Evolutionary conservation across 495 filamentous ascomycete genomes (phyloP).

Genomic region (Echria macrotheca): DNA sequence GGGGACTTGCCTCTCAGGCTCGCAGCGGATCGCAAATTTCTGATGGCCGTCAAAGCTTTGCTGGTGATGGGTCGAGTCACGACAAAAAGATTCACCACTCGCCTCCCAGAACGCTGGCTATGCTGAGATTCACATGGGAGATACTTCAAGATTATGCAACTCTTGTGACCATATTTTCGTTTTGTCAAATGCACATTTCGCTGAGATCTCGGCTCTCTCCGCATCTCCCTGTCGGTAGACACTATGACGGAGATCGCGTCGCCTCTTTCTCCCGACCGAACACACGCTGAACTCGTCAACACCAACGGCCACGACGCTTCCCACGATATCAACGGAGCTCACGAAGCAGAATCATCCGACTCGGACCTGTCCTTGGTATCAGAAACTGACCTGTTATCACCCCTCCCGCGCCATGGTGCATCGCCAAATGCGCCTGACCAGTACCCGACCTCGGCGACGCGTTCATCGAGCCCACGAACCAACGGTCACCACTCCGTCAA

Average conservation of each 20-base stretch:
- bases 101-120: slow-evolving; percentile 43
- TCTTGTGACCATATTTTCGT: slow-evolving; percentile 61
- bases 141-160: slow-evolving; percentile 47
- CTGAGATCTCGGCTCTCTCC: slow-evolving; percentile 55
- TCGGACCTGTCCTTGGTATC: too few relatives aligned
- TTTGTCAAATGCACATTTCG: slow-evolving; percentile 56
- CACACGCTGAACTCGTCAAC: slow-evolving; percentile 29
- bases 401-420: background rate
- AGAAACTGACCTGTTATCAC: too few relatives aligned
- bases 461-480: slow-evolving; percentile 15
- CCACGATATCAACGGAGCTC: slow-evolving; percentile 4
- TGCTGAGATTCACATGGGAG: slow-evolving; percentile 56
- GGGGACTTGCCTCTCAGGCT: slow-evolving; percentile 26
- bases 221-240: slow-evolving; percentile 34
- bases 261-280: slow-evolving; percentile 31
- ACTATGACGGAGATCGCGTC: slow-evolving; percentile 49
- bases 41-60: slow-evolving; percentile 40
- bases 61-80: slow-evolving; percentile 34
- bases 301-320: slow-evolving; percentile 22
- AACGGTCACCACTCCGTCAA: slow-evolving; percentile 14
- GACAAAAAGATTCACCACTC: slow-evolving; percentile 36
- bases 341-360: too few relatives aligned
- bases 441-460: background rate
- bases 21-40: slow-evolving; percentile 25
- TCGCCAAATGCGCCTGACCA: background rate